Conservation (phyloP, 108 stramenopile species). For the Stephanodiscus triporus region DNA sequence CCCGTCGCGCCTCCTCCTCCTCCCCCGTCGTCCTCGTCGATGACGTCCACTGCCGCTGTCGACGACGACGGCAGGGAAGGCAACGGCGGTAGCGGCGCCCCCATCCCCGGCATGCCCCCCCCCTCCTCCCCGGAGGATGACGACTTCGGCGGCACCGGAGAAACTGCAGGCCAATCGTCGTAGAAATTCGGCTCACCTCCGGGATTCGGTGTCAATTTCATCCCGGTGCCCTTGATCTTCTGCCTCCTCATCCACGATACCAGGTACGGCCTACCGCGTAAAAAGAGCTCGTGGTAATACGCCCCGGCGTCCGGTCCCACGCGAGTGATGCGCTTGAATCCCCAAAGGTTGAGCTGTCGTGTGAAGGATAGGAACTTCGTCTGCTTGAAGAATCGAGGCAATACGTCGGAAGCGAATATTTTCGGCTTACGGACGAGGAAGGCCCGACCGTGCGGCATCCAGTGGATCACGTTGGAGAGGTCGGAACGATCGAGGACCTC, state of each 20-base stretch:
- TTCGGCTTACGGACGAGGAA: conserved; percentile 74
- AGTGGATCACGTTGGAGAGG: conserved; percentile 46
- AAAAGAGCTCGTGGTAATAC: conserved; percentile 70
- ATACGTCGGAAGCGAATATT: conserved; percentile 53
- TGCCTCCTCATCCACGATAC: conserved; percentile 57
- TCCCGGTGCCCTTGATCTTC: conserved; percentile 67
- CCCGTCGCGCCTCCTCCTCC: neutral
- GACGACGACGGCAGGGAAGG: too few species aligned
- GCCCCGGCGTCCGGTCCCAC: conserved; percentile 59
- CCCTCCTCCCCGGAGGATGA: neutral
- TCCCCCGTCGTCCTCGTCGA: neutral
- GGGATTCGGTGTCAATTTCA: conserved; percentile 62
- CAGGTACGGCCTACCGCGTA: conserved; percentile 56
- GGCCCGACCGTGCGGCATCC: conserved; percentile 71
- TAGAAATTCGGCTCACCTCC: conserved; percentile 54
- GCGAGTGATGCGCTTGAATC: conserved; percentile 75
- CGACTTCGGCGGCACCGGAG: conserved; percentile 11
- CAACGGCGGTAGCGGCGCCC: too few species aligned
- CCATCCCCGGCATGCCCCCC: neutral
- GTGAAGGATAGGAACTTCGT: conserved; percentile 75
- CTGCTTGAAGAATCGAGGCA: conserved; percentile 79
- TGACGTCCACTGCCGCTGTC: too few species aligned
- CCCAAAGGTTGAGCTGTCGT: conserved; percentile 85
- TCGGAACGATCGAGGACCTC: conserved; percentile 50
- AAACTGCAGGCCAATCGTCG: conserved; percentile 31